Evolutionary conservation across 1,139 yeast species (phyloP), one percentile per base, ranked within the genome.

Genomic region (Suhomyces guaymorum): DNA sequence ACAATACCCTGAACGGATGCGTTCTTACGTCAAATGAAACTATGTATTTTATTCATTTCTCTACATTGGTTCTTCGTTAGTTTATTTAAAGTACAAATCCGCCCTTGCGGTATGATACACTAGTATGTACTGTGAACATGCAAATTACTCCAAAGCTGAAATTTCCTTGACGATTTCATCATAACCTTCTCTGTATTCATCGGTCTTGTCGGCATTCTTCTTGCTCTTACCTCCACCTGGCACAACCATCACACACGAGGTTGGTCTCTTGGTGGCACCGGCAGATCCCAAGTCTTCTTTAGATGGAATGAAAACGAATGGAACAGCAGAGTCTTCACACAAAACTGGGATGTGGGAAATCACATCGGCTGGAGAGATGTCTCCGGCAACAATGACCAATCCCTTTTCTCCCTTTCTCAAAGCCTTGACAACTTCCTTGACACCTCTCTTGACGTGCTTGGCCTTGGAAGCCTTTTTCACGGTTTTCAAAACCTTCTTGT

Each of bases 281-380:
- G 99, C 98, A 46, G 95, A 84, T 24, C 99, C 99, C 50, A 94
- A 77, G 58, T 92, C 98, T 70, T 92, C 97, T 68, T 92, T 92
- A 35, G 97, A 88, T 52, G 98, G 98, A 47, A 92, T 80, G 65
- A 92, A 92, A 33, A 92, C 78, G 59, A 72, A 92, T 54, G 97
- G 97, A 33, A 92, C 97, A 34, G 86, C 70, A 47, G 77, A 70
- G 63, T 94, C 98, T 70, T 94, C 98, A 69, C 98, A 94, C 46
- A 94, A 76, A 32, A 94, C 97, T 38, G 99, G 99, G 41, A 94
- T 78, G 61, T 94, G 99, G 28, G 97, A 89, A 51, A 94, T 86
- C 32, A 94, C 98, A 61, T 94, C 99, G 36, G 92, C 80, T 37
- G 99, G 99, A 34, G 95, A 89, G 48, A 94, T 92, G 60, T 94